These are phyloP conservation scores for Yamadazyma akitaensis DNA, from an alignment of 805 yeast species.

Conservation along the genomic window DNA sequence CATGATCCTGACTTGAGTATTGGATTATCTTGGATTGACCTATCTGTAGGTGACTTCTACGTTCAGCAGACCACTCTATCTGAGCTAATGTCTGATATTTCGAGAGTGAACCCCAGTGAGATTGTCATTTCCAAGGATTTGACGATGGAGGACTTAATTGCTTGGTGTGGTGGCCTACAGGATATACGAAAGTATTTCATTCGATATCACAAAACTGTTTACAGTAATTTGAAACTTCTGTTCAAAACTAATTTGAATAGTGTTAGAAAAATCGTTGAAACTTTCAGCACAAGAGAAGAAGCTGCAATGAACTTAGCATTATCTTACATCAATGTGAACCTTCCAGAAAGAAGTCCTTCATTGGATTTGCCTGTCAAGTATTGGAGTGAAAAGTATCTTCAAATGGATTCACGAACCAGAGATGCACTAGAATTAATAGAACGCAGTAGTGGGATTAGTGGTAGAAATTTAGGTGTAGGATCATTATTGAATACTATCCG, in stretches of 20 bases:
- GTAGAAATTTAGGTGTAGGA: constrained; percentile 56
- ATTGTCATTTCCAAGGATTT: constrained; percentile 55
- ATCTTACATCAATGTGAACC: constrained; percentile 66
- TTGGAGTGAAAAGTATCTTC: constrained; percentile 52
- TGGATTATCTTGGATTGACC: constrained; percentile 86
- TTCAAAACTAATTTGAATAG: constrained; percentile 32
- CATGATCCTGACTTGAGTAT: constrained; percentile 44
- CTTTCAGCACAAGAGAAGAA: constrained; percentile 41
- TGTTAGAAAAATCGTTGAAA: constrained; percentile 34
- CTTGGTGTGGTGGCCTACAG: constrained; percentile 57
- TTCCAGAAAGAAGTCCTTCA: constrained; percentile 64
- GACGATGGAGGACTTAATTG: constrained; percentile 36
- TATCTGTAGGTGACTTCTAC: constrained; percentile 75
- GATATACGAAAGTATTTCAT: constrained; percentile 60
- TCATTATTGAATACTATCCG: constrained; percentile 68
- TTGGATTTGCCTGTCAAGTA: constrained; percentile 67
- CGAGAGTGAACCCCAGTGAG: constrained; percentile 81
- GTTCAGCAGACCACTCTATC: constrained; percentile 61
- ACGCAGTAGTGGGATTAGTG: constrained; percentile 31
- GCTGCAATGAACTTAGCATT: constrained; percentile 60
- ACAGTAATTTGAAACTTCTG: constrained; percentile 29
- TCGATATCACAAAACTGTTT: constrained; percentile 44
- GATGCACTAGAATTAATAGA: constrained; percentile 74
- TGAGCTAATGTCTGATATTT: constrained; percentile 64
- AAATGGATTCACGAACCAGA: constrained; percentile 76